Evolutionary conservation across 768 basidiomycete genomes (phyloP), one percentile per base, ranked within the genome.

Genomic region (Coprinellus micaceus): DNA sequence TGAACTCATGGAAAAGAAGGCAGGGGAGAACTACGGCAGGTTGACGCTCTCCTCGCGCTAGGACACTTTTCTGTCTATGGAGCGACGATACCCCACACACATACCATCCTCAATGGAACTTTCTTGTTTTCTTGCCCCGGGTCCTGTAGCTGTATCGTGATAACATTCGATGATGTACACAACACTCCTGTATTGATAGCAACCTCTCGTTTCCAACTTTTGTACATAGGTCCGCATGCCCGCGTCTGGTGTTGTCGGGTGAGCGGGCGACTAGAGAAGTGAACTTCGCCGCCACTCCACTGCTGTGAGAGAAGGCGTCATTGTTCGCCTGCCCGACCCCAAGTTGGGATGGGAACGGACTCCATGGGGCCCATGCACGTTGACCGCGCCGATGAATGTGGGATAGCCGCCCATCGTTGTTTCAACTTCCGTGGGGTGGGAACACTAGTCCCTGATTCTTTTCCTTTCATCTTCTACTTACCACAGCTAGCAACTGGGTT

Each of bases 1-100:
- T 58, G 94, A 95, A 69, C 86, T 94, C 67, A 93, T 95, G 91
- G 91, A 93, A 66, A 83, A 92, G 62, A 84, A 87, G 65, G 88
- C 91, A n/a, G 89, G 87, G 21, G 87, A 89, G 66, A 79, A 77
- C 48, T 91, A 91, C 67, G 80, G 79, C 54, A 68, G 43, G 60
- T 64, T 64, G 49, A 55, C 71, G 24, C 69, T 70, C 60, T 74
- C 72, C 43, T 75, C 58, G 61, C 55, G 28, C 29, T 26, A 33
- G 33, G 33, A 53, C 4, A n/a, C 12, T 36, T 52, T 21, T 11
- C 6, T n/a, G n/a, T n/a, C n/a, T n/a, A n/a, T n/a, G n/a, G n/a
- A n/a, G n/a, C n/a, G n/a, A n/a, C n/a, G n/a, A n/a, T n/a, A n/a
- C n/a, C n/a, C n/a, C n/a, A n/a, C n/a, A n/a, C n/a, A n/a, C 13